A percentile compares a stretch with the other conserved stretches of the same genome.
phyloP scores from a whole-genome alignment of 2,329 filamentous ascomycete genomes.

The Pseudogymnoascus destructans region DNA sequence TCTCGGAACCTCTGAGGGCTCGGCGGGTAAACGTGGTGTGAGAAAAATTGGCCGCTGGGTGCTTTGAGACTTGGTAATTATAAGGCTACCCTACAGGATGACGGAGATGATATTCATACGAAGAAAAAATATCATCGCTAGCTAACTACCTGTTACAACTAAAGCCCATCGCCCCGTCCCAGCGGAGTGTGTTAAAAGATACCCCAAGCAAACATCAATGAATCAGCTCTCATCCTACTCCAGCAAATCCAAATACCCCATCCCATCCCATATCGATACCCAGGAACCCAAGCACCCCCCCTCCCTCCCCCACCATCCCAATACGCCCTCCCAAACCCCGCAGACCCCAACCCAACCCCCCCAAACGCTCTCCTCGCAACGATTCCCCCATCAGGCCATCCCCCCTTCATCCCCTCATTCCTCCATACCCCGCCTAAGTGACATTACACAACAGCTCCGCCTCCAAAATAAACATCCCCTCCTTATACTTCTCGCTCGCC shows the following conservation, averaged over 20 bases:
- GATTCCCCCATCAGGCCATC: neutral
- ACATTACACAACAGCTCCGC: conserved; percentile 79
- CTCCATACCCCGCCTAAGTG: conserved; percentile 26
- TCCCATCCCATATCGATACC: neutral
- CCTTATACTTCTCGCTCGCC: conserved; percentile 88
- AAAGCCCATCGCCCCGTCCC: neutral
- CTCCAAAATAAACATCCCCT: conserved; percentile 95
- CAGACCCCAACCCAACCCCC: neutral
- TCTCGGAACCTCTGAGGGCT: neutral
- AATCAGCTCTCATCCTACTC: neutral
- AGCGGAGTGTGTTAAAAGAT: neutral
- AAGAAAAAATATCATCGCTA: neutral
- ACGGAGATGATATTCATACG: neutral
- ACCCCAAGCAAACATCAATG: neutral
- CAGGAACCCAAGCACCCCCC: neutral
- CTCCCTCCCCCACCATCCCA: neutral
- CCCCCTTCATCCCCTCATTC: neutral
- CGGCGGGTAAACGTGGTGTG: too few species aligned
- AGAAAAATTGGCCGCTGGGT: too few species aligned
- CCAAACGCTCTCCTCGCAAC: neutral
- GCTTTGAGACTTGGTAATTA: neutral
- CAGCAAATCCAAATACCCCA: neutral
- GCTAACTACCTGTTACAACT: neutral
- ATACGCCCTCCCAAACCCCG: neutral
- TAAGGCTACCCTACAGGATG: too few species aligned